Evolutionary conservation across 2,329 filamentous ascomycete species (phyloP), one percentile per base, ranked within the genome.

Genomic region (Passalora sequoiae): DNA sequence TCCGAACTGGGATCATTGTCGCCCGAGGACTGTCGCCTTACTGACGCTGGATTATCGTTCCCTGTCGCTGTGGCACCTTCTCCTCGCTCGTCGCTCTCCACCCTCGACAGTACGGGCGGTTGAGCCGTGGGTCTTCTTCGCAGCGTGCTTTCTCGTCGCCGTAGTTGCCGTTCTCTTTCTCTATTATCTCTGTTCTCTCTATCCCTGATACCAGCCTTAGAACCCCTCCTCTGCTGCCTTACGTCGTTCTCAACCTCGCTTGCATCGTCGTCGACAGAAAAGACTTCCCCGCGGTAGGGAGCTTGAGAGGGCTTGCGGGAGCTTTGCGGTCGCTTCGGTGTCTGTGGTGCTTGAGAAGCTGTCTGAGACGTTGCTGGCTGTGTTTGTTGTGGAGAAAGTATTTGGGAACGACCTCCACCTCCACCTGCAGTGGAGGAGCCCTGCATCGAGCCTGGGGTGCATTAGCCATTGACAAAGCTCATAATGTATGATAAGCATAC

Each of bases 261-360:
- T 17, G 81, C 73, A 60, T 88, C 89, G 63, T 97, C 91, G 61
- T 97, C 89, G 36, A 87, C 87, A 0, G 89, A 96, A 68, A 94
- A 97, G 47, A 91, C 75, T 50, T 86, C 85, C 21, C 89, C 86
- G 41, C 87, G 83, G 61, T 91, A 80, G 2, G 88, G 89, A 29
- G 80, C 80, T 58, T 80, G 74, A 17, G 87, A 88, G 1, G 87
- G 91, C 45, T 82, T 74, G 49, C 88, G 82, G 55, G 87, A 83
- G 45, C 77, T 78, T 8, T 77, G 69, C 13, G 88, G 88, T 63
- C 91, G 94, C 62, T 79, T 81, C 10, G 81, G 73, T 22, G 50
- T 51, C 37, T 50, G 48, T 8, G 39, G 39, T 38, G 40, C 35
- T 20, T 36, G 33, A 24, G 33, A 17, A 17, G 21, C 17, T 1